Percentiles rank a stretch among this genome's conserved stretches.
phyloP scores from a whole-genome alignment of 108 stramenopile genomes.

The Pseudonitzschia multiseries region DNA sequence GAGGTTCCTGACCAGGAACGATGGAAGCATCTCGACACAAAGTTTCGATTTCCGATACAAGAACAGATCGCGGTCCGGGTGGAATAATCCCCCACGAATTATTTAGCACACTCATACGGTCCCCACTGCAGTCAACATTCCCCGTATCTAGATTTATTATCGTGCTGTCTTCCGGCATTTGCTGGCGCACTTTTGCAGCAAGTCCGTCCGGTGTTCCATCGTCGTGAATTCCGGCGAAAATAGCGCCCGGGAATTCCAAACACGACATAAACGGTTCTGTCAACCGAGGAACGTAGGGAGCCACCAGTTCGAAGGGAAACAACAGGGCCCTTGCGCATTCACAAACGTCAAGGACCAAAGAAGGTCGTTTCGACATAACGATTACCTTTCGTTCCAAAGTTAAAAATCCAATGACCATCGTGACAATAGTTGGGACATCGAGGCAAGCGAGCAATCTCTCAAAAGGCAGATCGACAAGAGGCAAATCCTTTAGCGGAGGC shows the following conservation, averaged over 20 bases:
- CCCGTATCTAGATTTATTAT: slow-evolving; percentile 83
- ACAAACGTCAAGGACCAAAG: slow-evolving; percentile 78
- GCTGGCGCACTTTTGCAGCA: slow-evolving; percentile 56
- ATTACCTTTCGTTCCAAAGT: slow-evolving; percentile 84
- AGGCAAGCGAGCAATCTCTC: slow-evolving; percentile 72
- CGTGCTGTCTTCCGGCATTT: slow-evolving; percentile 80
- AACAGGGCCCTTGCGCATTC: slow-evolving; percentile 77
- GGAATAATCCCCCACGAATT: slow-evolving; percentile 78
- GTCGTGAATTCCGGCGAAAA: slow-evolving; percentile 86
- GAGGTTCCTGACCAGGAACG: slow-evolving; percentile 79
- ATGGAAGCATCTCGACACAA: slow-evolving; percentile 79
- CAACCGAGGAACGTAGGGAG: slow-evolving; percentile 83
- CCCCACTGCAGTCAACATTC: slow-evolving; percentile 68
- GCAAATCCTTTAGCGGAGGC: slow-evolving; percentile 80
- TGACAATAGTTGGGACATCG: slow-evolving; percentile 83
- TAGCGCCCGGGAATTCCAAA: slow-evolving; percentile 84
- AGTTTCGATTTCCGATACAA: slow-evolving; percentile 80
- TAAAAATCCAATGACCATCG: slow-evolving; percentile 77
- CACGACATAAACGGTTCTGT: slow-evolving; percentile 84
- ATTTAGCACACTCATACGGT: slow-evolving; percentile 55
- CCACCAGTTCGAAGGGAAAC: slow-evolving; percentile 85
- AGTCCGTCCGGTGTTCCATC: slow-evolving; percentile 63
- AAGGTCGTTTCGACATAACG: slow-evolving; percentile 76
- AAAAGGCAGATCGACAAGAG: slow-evolving; percentile 73
- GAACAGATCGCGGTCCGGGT: slow-evolving; percentile 52